phyloP scores from a whole-genome alignment of 2,329 filamentous ascomycete genomes.

The Exophiala sp. region DNA sequence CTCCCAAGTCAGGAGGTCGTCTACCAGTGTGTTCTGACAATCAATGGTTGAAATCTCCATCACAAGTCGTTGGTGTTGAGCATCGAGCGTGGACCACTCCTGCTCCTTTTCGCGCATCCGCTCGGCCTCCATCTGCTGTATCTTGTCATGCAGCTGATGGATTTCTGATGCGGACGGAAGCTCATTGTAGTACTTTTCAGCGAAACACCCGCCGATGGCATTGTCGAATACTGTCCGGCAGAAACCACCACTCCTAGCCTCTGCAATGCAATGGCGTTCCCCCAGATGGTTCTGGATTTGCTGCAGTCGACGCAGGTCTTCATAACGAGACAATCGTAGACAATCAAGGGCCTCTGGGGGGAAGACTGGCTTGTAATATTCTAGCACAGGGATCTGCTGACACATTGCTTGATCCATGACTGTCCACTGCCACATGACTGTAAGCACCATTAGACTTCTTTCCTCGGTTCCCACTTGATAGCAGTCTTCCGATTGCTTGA shows the following conservation, averaged over 20 bases:
- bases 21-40: constrained; percentile 3
- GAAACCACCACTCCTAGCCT: background rate
- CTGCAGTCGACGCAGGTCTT: constrained; percentile 52
- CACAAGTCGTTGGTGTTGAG: constrained; percentile 1
- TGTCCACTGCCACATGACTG: constrained; percentile 57
- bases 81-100: constrained; percentile 29
- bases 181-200: constrained; percentile 44
- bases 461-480: constrained; percentile 50
- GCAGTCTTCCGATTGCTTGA: constrained; percentile 32
- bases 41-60: constrained; percentile 1
- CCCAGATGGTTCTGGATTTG: constrained; percentile 51
- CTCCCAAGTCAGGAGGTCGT: background rate
- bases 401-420: constrained; percentile 52
- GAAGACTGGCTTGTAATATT: constrained; percentile 53
- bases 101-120: constrained; percentile 36
- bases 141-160: constrained; percentile 27
- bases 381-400: constrained; percentile 46
- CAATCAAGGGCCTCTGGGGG: constrained; percentile 50
- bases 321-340: constrained; percentile 48
- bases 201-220: constrained; percentile 43
- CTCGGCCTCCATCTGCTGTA: constrained; percentile 35
- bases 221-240: constrained; percentile 49
- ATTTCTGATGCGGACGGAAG: constrained; percentile 29
- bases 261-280: background rate
- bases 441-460: constrained; percentile 53